These are phyloP conservation scores for Carex scoparia DNA, from an alignment of 176 grass and related monocot species.

Conservation along the genomic window DNA sequence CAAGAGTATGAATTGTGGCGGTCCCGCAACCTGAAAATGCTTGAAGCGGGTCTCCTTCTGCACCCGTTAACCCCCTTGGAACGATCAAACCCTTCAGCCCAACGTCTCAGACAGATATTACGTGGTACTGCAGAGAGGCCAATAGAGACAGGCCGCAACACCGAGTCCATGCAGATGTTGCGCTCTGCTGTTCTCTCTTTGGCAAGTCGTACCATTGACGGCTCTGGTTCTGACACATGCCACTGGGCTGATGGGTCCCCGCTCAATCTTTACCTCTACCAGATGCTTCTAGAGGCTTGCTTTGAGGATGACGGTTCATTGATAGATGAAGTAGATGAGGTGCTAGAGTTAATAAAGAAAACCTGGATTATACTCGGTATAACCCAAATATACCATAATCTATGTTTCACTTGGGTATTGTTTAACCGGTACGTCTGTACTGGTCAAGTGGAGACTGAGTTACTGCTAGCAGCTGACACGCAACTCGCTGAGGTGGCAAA, in stretches of 20 bases:
- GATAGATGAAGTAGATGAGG: conserved; percentile 92
- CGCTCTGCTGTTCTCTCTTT: conserved; percentile 79
- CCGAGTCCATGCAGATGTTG: conserved; percentile 79
- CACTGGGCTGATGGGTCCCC: conserved; percentile 98
- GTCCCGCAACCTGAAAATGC: conserved; percentile 73
- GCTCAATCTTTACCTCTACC: conserved; percentile 85
- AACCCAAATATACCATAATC: conserved; percentile 82
- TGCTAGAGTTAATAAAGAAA: conserved; percentile 94
- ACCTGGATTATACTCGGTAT: conserved; percentile 91
- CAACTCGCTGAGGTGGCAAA: conserved; percentile 82
- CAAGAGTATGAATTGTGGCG: conserved; percentile 80
- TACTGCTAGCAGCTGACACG: conserved; percentile 76
- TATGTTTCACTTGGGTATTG: conserved; percentile 95
- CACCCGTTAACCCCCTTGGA: conserved; percentile 69
- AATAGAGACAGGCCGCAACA: conserved; percentile 89
- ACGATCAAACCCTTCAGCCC: conserved; percentile 67
- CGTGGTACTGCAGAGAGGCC: conserved; percentile 55
- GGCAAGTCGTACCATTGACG: conserved; percentile 60
- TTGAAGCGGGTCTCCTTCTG: conserved; percentile 78
- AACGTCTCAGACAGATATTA: conserved; percentile 72
- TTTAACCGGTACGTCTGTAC: conserved; percentile 78
- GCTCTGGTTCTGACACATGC: conserved; percentile 64
- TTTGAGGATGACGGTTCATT: conserved; percentile 87
- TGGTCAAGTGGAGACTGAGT: conserved; percentile 77
- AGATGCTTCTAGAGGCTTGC: conserved; percentile 92